phyloP scores from a whole-genome alignment of 768 basidiomycete genomes.

The Leccinum uliginosum region DNA sequence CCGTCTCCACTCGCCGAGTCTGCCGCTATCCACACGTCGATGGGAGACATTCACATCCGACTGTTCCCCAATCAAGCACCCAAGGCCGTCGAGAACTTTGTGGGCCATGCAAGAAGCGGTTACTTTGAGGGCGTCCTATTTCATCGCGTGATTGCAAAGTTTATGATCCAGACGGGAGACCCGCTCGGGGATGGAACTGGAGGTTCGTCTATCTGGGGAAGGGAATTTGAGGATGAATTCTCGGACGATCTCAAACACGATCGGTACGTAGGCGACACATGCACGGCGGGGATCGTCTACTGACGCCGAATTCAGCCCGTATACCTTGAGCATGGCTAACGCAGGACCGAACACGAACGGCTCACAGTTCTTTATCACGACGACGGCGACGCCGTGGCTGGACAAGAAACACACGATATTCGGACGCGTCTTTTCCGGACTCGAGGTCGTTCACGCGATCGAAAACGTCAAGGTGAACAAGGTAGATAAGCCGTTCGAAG shows the following conservation, averaged over 20 bases:
- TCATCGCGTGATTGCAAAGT: slow-evolving; percentile 97
- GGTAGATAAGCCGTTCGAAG: slow-evolving; percentile 85
- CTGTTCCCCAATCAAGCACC: slow-evolving; percentile 91
- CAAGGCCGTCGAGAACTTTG: slow-evolving; percentile 97
- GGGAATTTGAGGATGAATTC: slow-evolving; percentile 93
- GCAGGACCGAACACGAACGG: slow-evolving; percentile 89
- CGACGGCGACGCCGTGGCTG: slow-evolving; percentile 89
- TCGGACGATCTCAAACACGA: slow-evolving; percentile 86
- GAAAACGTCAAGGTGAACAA: slow-evolving; percentile 88
- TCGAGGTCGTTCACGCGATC: slow-evolving; percentile 88
- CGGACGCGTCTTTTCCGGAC: slow-evolving; percentile 79
- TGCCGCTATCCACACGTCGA: slow-evolving; percentile 91
- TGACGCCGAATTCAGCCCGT: slow-evolving; percentile 55
- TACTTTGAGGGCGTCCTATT: slow-evolving; percentile 94
- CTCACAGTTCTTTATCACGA: slow-evolving; percentile 98
- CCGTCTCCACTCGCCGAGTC: slow-evolving; percentile 71
- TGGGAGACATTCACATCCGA: slow-evolving; percentile 88
- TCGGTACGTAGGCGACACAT: slow-evolving; percentile 44
- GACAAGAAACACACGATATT: slow-evolving; percentile 93
- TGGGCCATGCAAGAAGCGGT: slow-evolving; percentile 82
- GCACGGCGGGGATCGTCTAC: background rate
- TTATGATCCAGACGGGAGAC: slow-evolving; percentile 97
- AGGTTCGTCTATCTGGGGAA: slow-evolving; percentile 85
- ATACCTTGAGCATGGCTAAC: slow-evolving; percentile 95
- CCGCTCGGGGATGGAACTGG: slow-evolving; percentile 94